Evolutionary conservation across 768 basidiomycete species (phyloP), one percentile per base, ranked within the genome.

Genomic region (Lactarius hengduanensis): DNA sequence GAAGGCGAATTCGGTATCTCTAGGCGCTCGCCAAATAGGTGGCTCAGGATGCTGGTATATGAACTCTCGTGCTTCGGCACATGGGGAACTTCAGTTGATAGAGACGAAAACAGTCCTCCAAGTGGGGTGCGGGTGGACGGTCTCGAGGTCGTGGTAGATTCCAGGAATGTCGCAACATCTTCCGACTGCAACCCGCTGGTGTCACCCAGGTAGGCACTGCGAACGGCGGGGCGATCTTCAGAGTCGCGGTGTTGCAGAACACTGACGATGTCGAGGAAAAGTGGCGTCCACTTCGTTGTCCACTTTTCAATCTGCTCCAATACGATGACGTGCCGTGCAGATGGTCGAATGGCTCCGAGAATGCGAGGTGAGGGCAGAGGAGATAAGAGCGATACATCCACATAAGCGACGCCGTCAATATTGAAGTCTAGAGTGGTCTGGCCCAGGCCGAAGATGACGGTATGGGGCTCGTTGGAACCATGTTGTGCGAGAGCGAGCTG

Each of bases 21-120:
- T 0, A 98, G 80, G 2, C 92, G 84, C 9, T 88, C 85, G 50
- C 79, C 81, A 74, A 98, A 96, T 40, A 97, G 80, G 64, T 92
- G 89, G 7, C 82, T 76, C 62, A 99, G 85, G 30, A 98, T 89
- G 75, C 89, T 91, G 68, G 91, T 94, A 80, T 98, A 98, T 11
- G 94, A 89, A 2, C 85, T 79, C 78, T 99, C 97, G 74, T 96
- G 92, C 73, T 87, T 87, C 11, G 97, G 97, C n/a, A 94, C 78
- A 68, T 88, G 86, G 11, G 88, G 87, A 1, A 78, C 64, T 38
- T 76, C 65, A 28, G 77, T 67, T n/a, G 75, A 72, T 8, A 67
- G 58, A 26, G 72, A 63, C 4, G 77, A 56, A 0, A 78, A 72
- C 16, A 76, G 69, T 40, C 74, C 64, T 36, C 86, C 86, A 20